Evolutionary conservation across 495 filamentous ascomycete species (phyloP), one percentile per base, ranked within the genome.

Genomic region (Hypoxylon fragiforme): DNA sequence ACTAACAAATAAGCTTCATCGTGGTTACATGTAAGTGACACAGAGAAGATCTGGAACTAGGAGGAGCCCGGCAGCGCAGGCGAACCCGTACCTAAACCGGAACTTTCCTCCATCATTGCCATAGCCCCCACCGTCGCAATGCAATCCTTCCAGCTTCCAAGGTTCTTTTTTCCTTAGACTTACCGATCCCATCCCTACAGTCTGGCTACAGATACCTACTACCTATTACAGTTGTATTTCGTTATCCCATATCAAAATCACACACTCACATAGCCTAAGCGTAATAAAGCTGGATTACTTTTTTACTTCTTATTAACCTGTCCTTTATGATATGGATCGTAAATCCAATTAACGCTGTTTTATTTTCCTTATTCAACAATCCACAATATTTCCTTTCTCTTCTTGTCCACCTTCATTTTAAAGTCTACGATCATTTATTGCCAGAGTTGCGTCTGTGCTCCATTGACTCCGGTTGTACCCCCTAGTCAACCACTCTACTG

Each of bases 301-400:
- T 36, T 51, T n/a, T n/a, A n/a, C n/a, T n/a, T n/a, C n/a, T n/a
- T n/a, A n/a, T n/a, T n/a, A n/a, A n/a, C n/a, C n/a, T n/a, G n/a
- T n/a, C 9, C 43, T 44, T 35, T 46, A 43, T 55, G 46, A 32
- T 53, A 59, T 61, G 51, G 57, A 49, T 28, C 9, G 24, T 4
- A 4, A 39, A 41, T 35, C 32, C 21, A 47, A 60, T 50, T 54
- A 26, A 54, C 38, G 45, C 44, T 50, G 26, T 55, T 50, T 51
- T 43, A 39, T 60, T 50, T 36, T 55, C 46, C 38, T 51, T 34
- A 51, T 58, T 58, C n/a, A 44, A 20, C 39, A 57, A 50, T 40
- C 38, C 19, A 12, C 26, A 28, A 52, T 41, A 41, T 39, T 42
- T 58, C 52, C 18, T 39, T 7, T 45, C 12, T 57, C 26, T 21